Evolutionary conservation across 2,329 filamentous ascomycete species (phyloP), one percentile per base, ranked within the genome.

Genomic region (Dendrostoma leiphaemia): DNA sequence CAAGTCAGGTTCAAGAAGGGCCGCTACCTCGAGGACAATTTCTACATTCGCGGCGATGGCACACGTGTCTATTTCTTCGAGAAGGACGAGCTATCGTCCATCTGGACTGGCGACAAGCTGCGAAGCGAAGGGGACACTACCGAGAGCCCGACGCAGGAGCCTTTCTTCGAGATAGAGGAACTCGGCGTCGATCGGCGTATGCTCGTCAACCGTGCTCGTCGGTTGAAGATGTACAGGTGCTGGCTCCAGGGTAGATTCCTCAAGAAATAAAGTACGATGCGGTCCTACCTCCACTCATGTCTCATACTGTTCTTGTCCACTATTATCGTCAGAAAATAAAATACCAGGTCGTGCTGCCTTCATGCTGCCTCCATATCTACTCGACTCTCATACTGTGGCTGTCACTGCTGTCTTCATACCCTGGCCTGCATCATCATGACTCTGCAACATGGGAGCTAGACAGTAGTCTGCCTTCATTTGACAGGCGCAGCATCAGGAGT

Each of bases 51-150:
- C 31, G 94, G 94, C 2, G 94, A 99, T 69, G 94, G 94, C 2
- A 99, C 94, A 4, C 82, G 94, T 6, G 94, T 99, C 0, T 99
- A 97, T 71, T 99, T 99, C 71, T 99, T 99, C 66, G 93, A 97
- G 54, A 80, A 85, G 69, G 86, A 92, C 31, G 88, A 99, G 73
- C 75, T 99, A 51, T 79, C 82, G 50, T 70, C 80, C 40, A 93
- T 97, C 56, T 97, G 93, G 93, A 78, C 78, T 23, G 81, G 80
- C 31, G 60, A 68, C 60, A 57, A 54, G 15, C 23, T 67, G 67
- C 48, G 61, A 56, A 46, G 58, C 48, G 54, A 57, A 13, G 64
- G 65, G 29, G 66, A 62, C 23, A 63, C 58, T 48, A 58, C 45
- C 26, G 62, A 65, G 24, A 61, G 52, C 59, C 61, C 32, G 63